phyloP scores from a whole-genome alignment of 129 eudicot genomes.

The Arctium lappa region DNA sequence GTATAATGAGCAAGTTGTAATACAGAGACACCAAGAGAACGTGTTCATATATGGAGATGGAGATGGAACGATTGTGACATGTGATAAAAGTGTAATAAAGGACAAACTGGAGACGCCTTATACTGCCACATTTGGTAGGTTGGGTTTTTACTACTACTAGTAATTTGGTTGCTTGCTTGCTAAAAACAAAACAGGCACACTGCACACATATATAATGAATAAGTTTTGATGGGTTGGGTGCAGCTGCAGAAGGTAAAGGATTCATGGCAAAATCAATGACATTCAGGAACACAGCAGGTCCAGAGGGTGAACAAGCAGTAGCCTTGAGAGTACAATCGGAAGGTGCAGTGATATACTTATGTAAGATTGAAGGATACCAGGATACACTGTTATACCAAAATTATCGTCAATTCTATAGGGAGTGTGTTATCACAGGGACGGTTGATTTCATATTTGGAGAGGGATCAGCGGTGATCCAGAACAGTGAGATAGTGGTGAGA shows the following conservation, averaged over 20 bases:
- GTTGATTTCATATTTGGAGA: slow-evolving; percentile 47
- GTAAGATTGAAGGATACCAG: slow-evolving; percentile 39
- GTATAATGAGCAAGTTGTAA: slow-evolving; percentile 29
- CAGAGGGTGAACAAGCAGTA: slow-evolving; percentile 43
- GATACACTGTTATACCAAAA: slow-evolving; percentile 38
- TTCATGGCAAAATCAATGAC: slow-evolving; percentile 19
- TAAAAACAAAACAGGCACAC: too few species aligned
- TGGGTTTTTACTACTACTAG: neutral
- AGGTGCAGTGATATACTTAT: slow-evolving; percentile 30
- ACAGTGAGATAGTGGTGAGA: slow-evolving; percentile 19
- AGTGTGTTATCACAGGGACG: slow-evolving; percentile 42
- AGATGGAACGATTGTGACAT: slow-evolving; percentile 27
- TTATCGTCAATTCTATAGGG: slow-evolving; percentile 42
- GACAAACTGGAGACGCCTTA: neutral
- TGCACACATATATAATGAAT: neutral
- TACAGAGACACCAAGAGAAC: slow-evolving; percentile 19
- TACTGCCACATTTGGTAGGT: slow-evolving; percentile 24
- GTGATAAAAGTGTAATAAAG: slow-evolving; percentile 6
- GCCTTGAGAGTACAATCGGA: slow-evolving; percentile 34
- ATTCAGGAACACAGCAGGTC: slow-evolving; percentile 29
- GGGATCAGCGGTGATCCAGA: slow-evolving; percentile 39
- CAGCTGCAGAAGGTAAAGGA: slow-evolving; percentile 10
- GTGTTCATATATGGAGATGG: slow-evolving; percentile 49
- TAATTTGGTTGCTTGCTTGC: neutral
- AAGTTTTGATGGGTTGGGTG: neutral